A percentile compares a stretch with the other conserved stretches of the same genome.
phyloP scores from a whole-genome alignment of 1,284 basidiomycete genomes.

The Ganoderma meredithae region DNA sequence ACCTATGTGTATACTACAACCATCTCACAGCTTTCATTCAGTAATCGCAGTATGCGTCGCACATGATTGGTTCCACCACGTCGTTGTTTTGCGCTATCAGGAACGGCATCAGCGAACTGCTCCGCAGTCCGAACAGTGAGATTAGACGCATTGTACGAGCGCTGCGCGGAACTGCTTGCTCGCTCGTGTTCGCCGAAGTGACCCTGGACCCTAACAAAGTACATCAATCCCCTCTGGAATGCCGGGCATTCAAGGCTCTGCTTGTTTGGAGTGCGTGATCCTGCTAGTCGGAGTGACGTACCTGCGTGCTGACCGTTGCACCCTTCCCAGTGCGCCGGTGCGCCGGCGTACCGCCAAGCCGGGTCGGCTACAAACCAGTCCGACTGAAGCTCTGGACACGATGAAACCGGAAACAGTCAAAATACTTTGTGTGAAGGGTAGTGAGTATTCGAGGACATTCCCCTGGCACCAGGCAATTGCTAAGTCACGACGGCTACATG shows the following conservation, averaged over 20 bases:
- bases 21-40: conserved; percentile 12
- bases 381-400: background rate
- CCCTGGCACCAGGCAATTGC: too few species aligned
- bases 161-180: conserved; percentile 14
- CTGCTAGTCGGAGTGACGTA: background rate
- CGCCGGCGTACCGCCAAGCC: background rate
- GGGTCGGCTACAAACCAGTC: background rate
- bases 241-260: conserved; percentile 6
- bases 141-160: conserved; percentile 5
- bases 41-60: conserved; percentile 5
- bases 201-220: conserved; percentile 4
- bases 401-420: background rate
- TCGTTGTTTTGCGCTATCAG: background rate
- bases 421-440: background rate
- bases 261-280: conserved; percentile 3
- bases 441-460: background rate
- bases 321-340: background rate
- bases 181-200: conserved; percentile 8
- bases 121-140: background rate
- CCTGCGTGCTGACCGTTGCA: background rate
- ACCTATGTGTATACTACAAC: conserved; percentile 16
- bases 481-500: background rate
- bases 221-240: background rate
- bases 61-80: background rate
- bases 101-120: background rate